Evolutionary conservation across 2,329 filamentous ascomycete species (phyloP), one percentile per base, ranked within the genome.

Genomic region (Fusarium odoratissimum): DNA sequence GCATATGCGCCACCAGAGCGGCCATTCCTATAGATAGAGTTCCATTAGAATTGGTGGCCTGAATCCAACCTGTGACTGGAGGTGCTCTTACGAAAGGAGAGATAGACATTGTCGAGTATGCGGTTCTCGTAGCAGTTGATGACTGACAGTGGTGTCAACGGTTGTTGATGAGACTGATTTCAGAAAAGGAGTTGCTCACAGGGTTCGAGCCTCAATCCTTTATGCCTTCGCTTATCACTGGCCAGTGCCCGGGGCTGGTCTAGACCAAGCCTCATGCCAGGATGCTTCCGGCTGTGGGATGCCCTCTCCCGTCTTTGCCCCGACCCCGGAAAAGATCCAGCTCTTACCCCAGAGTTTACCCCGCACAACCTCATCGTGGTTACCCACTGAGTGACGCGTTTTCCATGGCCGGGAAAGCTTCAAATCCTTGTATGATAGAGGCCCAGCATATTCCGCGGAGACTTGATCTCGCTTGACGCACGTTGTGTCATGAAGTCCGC

Each of bases 1-100:
- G 2, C 16, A 41, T n/a, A 65, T 37, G 4, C 62, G 62, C 48
- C 62, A 65, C 62, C 62, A 65, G 4, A 64, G 35, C 12, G 62
- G 62, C 62, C 60, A 65, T n/a, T 64, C 10, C 58, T 64, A 38
- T 17, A 0, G n/a, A 6, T 37, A 13, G 23, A 9, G 1, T 21
- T 9, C 6, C 1, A 28, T 57, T 33, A 57, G 31, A 21, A 28
- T 46, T 21, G 30, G 8, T 1, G 8, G 8, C 1, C 17, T 19
- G 4, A n/a, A n/a, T 11, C 2, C 3, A 6, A 21, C 2, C 17
- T 1, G 8, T 31, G 14, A 8, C 11, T 42, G 0, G 25, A 19
- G 25, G 35, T 19, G 46, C 8, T 11, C 51, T 16, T 62, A 62
- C 60, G 12, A 48, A 41, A 6, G 60, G 60, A 9, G 60, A 48